Conservation (phyloP, 2,329 filamentous ascomycete genomes). For the Venturia nashicola region DNA sequence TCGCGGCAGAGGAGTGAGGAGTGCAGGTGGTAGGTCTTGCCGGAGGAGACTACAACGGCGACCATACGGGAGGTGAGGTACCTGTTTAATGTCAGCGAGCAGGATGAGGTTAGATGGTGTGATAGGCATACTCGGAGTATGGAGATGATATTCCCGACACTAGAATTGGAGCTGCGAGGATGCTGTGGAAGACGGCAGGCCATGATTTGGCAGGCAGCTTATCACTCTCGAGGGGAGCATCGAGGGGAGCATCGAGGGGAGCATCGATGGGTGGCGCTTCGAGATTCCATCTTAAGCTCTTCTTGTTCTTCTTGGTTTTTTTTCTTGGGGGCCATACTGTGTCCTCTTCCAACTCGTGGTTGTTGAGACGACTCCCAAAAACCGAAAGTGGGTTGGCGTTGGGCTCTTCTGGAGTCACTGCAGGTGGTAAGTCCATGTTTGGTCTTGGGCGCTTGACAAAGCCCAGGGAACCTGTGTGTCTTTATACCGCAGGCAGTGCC, state of each 20-base stretch:
- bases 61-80: slow-evolving; percentile 5
- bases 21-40: neutral
- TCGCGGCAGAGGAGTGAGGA: slow-evolving; percentile 8
- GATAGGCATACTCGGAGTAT: neutral
- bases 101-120: neutral
- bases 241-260: too few species aligned
- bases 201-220: neutral
- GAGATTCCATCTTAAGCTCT: neutral
- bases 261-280: too few species aligned
- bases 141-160: neutral
- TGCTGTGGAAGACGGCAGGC: neutral
- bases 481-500: too few species aligned
- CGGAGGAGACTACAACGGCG: neutral
- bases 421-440: too few species aligned
- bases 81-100: neutral
- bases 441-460: too few species aligned
- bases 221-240: neutral
- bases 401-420: too few species aligned
- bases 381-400: neutral
- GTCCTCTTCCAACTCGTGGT: neutral
- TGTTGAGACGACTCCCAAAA: neutral
- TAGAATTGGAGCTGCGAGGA: neutral
- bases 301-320: neutral
- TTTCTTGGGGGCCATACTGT: too few species aligned
- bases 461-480: too few species aligned